Conservation (phyloP, 495 filamentous ascomycete species). For the Penicillium verhagenii region DNA sequence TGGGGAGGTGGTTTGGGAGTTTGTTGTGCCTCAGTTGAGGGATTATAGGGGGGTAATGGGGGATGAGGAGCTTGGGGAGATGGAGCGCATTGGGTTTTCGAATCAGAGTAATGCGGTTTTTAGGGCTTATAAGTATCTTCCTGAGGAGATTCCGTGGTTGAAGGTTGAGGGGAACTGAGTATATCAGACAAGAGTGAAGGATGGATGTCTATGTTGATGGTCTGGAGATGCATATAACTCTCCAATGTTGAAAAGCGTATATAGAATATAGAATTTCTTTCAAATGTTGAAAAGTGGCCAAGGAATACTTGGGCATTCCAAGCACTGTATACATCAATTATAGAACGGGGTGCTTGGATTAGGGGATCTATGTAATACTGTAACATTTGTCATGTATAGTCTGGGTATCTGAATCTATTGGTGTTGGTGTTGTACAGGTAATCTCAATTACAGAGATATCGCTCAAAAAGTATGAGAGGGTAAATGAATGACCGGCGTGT, state of each 20-base stretch:
- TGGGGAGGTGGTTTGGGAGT: conserved; percentile 25
- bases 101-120: conserved; percentile 24
- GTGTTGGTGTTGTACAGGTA: conserved; percentile 1
- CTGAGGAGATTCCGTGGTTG: conserved; percentile 21
- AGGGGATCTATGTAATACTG: no score
- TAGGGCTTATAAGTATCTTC: conserved; percentile 23
- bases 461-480: neutral
- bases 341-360: no score
- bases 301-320: no score
- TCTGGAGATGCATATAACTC: no score
- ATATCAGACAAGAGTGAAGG: no score
- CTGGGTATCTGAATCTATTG: neutral
- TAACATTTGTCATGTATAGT: neutral
- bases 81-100: conserved; percentile 22
- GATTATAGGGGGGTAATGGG: conserved; percentile 16
- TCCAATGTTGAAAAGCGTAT: no score
- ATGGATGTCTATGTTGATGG: no score
- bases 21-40: conserved; percentile 20
- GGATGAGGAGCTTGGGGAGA: conserved; percentile 10
- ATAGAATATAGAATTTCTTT: no score
- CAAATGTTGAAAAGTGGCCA: no score
- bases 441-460: neutral
- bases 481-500: neutral
- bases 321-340: no score
- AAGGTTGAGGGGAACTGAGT: conserved; percentile 3